Evolutionary conservation across 73 alveolate genomes (phyloP), one percentile per base, ranked within the genome.

Genomic region (Blepharisma japonicum): DNA sequence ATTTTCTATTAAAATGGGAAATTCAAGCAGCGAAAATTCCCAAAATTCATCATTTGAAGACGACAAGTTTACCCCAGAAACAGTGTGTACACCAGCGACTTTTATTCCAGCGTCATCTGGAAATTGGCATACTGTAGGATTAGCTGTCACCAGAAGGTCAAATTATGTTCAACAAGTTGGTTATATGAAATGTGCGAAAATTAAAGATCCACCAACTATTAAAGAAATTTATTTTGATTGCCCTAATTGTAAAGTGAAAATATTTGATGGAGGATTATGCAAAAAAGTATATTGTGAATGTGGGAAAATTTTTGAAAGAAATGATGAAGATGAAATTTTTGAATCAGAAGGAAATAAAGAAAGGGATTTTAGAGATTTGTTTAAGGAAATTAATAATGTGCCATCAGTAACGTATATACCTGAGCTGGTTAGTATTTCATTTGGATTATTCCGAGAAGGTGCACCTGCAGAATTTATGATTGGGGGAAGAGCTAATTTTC

Each of bases 221-320:
- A 61, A 25, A n/a, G 14, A n/a, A n/a, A 8, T 61, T 18, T n/a
- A 61, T 14, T 61, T 61, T 48, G 18, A 20, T 18, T 61, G 74
- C 5, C 74, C 74, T 0, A 8, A 18, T 14, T 61, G 74, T 39
- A 61, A 25, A 14, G 11, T 9, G n/a, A 14, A 18, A 61, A 0
- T 14, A n/a, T 61, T 61, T 39, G 74, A 61, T 25, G 74, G 74
- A 61, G 74, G 74, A 2, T 48, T 61, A 61, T 61, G 74, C 74
- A 61, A 61, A 61, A 61, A 61, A 61, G 23, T 61, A n/a, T 14
- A 14, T 25, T 61, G 74, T 39, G 23, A 61, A 25, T 61, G 74
- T 5, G 74, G 74, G 23, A 61, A 61, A 61, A 61, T 4, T 25
- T 9, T 2, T n/a, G 18, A 14, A 9, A n/a, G 74, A 11, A 61